phyloP scores from a whole-genome alignment of 1,284 basidiomycete species.

The Cryptococcus amylolentus region DNA sequence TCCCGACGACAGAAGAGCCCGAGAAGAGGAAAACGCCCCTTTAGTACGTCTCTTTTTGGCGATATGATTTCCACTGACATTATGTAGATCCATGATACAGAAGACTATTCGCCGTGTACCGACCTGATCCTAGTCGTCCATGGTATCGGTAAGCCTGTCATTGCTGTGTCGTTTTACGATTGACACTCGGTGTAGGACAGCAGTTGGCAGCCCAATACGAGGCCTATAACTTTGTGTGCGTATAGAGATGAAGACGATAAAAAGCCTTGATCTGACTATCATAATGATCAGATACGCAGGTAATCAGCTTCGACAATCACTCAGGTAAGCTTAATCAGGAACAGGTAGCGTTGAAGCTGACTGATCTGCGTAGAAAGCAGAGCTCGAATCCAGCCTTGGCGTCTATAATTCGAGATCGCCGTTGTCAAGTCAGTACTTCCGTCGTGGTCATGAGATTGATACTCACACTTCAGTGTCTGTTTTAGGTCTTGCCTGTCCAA shows the following conservation, averaged over 20 bases:
- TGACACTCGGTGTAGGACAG: slow-evolving; percentile 25
- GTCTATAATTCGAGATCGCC: slow-evolving; percentile 52
- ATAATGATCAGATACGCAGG: slow-evolving; percentile 46
- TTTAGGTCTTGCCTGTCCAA: slow-evolving; percentile 55
- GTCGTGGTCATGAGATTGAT: no score
- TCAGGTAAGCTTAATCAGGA: slow-evolving; percentile 35
- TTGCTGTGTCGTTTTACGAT: neutral
- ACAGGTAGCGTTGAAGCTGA: neutral
- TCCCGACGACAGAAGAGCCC: slow-evolving; percentile 20
- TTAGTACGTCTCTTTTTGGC: slow-evolving; percentile 17
- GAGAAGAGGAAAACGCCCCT: slow-evolving; percentile 46
- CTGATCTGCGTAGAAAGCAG: slow-evolving; percentile 45
- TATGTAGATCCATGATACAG: slow-evolving; percentile 33
- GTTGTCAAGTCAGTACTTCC: slow-evolving; percentile 39
- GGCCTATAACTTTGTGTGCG: slow-evolving; percentile 52
- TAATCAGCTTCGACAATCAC: slow-evolving; percentile 52
- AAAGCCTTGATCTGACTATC: neutral
- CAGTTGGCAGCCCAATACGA: slow-evolving; percentile 53
- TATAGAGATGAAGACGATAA: neutral
- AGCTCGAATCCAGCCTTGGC: slow-evolving; percentile 49
- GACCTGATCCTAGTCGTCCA: slow-evolving; percentile 55
- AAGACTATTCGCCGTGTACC: slow-evolving; percentile 49
- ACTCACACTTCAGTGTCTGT: neutral
- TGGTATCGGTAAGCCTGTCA: slow-evolving; percentile 49
- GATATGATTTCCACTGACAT: neutral